Conservation (phyloP, 2,329 filamentous ascomycete genomes). For the Fusarium succisae region DNA sequence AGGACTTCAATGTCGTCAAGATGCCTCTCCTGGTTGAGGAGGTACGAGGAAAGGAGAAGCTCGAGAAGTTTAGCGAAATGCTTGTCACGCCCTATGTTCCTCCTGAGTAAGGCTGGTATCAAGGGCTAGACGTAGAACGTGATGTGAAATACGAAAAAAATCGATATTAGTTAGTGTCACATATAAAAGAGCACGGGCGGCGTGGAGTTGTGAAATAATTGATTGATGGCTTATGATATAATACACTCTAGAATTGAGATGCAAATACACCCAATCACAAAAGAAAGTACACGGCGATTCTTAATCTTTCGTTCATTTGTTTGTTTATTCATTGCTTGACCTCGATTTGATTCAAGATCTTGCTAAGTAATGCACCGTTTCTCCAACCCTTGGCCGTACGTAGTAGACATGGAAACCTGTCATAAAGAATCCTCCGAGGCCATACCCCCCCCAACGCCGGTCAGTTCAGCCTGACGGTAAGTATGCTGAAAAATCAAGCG, state of each 20-base stretch:
- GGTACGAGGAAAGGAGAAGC: constrained; percentile 91
- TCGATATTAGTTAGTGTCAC: constrained; percentile 4
- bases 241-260: constrained; percentile 9
- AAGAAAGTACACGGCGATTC: constrained; percentile 24
- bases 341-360: constrained; percentile 15
- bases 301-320: constrained; percentile 2
- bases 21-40: constrained; percentile 97
- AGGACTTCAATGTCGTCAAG: constrained; percentile 95
- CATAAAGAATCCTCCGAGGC: neutral
- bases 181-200: constrained; percentile 18
- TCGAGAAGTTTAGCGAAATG: constrained; percentile 92
- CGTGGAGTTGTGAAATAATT: constrained; percentile 27
- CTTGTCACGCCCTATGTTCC: constrained; percentile 79
- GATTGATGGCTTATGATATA: constrained; percentile 28
- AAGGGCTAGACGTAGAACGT: constrained; percentile 1
- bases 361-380: constrained; percentile 1
- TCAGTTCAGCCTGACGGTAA: constrained; percentile 27
- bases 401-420: constrained; percentile 19
- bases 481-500: constrained; percentile 26
- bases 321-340: constrained; percentile 27
- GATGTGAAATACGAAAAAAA: constrained; percentile 1
- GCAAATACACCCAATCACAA: constrained; percentile 21
- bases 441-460: constrained; percentile 28
- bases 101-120: constrained; percentile 54
- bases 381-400: neutral